phyloP scores from a whole-genome alignment of 305 asterid genomes.

The Ruellia speciosa region DNA sequence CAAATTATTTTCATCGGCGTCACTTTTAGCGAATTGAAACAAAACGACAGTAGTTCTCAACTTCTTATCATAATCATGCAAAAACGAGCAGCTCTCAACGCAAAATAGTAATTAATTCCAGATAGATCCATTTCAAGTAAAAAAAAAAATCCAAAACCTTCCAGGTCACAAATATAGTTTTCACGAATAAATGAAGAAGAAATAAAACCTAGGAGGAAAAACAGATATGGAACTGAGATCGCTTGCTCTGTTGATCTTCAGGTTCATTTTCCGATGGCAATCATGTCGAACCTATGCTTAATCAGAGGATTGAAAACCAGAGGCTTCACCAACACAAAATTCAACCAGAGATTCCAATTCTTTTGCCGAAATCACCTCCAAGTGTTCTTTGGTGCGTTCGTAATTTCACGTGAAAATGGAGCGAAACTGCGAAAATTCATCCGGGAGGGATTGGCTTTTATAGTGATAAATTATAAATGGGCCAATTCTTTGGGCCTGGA shows the following conservation, averaged over 20 bases:
- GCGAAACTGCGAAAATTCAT: not conserved
- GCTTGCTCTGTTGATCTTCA: conserved; percentile 78
- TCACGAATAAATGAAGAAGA: conserved; percentile 16
- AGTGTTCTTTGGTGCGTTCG: not conserved
- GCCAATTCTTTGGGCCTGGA: no score
- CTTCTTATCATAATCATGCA: no score
- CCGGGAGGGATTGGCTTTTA: no score
- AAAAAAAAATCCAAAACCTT: conserved; percentile 1
- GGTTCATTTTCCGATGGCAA: conserved; percentile 45
- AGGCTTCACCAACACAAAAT: conserved; percentile 4
- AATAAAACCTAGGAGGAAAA: conserved; percentile 35
- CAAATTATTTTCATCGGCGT: no score
- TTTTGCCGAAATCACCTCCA: not conserved
- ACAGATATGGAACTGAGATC: conserved; percentile 49
- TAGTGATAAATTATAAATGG: no score
- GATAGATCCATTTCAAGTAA: not conserved
- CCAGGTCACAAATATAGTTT: conserved; percentile 7
- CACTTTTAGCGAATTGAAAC: no score
- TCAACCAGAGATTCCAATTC: not conserved
- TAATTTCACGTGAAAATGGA: not conserved
- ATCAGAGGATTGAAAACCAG: conserved; percentile 1
- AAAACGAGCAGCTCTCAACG: no score
- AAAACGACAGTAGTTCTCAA: no score
- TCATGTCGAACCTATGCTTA: conserved; percentile 4
- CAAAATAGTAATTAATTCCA: no score